A percentile compares a stretch with the other conserved stretches of the same genome.
These are phyloP conservation scores for Orbilia oligospora DNA, from an alignment of 2,329 filamentous ascomycete species.

Conservation along the genomic window DNA sequence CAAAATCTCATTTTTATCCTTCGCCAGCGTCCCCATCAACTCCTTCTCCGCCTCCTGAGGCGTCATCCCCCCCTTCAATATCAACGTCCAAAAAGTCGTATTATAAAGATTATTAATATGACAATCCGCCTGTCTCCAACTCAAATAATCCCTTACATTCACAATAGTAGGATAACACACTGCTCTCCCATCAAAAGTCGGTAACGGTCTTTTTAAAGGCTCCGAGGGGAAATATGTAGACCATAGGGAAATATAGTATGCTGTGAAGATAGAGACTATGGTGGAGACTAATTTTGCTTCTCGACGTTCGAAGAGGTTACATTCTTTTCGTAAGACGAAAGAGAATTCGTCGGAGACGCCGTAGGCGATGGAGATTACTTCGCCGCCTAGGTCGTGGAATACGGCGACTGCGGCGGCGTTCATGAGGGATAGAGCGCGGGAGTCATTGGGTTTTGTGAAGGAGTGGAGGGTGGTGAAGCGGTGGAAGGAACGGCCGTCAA, in stretches of 20 bases:
- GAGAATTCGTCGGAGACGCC: conserved; percentile 96
- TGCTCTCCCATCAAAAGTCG: conserved; percentile 92
- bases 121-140: conserved; percentile 86
- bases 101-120: conserved; percentile 99
- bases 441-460: conserved; percentile 94
- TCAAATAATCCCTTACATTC: conserved; percentile 93
- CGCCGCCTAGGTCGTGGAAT: conserved; percentile 84
- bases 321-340: conserved; percentile 89
- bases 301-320: conserved; percentile 86
- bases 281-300: conserved; percentile 91
- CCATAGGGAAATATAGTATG: conserved; percentile 90
- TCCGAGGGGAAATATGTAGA: conserved; percentile 79
- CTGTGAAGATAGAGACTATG: conserved; percentile 91
- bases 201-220: conserved; percentile 80
- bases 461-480: conserved; percentile 89
- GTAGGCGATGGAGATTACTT: conserved; percentile 80
- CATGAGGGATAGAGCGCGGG: conserved; percentile 89
- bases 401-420: conserved; percentile 90
- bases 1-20: conserved; percentile 95
- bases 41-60: conserved; percentile 84
- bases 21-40: conserved; percentile 72
- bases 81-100: conserved; percentile 93
- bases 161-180: conserved; percentile 87
- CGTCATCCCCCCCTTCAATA: conserved; percentile 81
- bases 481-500: conserved; percentile 95